phyloP scores from a whole-genome alignment of 208 protist species.

The Tritrichomonas musculus region DNA sequence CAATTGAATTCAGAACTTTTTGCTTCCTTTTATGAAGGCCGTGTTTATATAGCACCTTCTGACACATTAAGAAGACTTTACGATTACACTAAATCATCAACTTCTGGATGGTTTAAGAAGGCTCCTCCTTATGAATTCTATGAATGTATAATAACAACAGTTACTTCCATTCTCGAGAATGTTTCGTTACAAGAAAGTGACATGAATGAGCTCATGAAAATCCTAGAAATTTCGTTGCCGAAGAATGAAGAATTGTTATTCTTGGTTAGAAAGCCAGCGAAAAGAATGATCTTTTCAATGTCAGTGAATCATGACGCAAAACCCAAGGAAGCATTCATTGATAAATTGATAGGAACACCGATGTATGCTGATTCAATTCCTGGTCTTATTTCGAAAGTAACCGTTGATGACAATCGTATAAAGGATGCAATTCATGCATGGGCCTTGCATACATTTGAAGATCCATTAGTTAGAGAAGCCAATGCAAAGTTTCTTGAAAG shows the following conservation, averaged over 20 bases:
- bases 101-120: neutral
- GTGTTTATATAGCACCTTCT: neutral
- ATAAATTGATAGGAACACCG: neutral
- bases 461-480: neutral
- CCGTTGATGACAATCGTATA: neutral
- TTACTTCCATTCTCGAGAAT: neutral
- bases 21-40: neutral
- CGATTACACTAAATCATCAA: neutral
- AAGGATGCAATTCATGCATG: neutral
- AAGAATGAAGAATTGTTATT: neutral
- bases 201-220: neutral
- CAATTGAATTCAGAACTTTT: neutral
- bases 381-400: neutral
- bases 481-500: neutral
- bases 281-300: neutral
- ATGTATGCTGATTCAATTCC: neutral
- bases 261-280: neutral
- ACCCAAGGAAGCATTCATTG: neutral
- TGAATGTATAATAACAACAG: neutral
- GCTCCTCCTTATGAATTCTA: neutral
- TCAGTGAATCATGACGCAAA: neutral
- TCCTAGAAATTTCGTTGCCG: neutral
- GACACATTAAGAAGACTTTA: neutral
- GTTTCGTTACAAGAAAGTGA: neutral
- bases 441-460: neutral